A percentile compares a stretch with the other conserved stretches of the same genome.
Evolutionary conservation across 139 green algal genomes (phyloP).

Genomic region (Picochlorum sp.): DNA sequence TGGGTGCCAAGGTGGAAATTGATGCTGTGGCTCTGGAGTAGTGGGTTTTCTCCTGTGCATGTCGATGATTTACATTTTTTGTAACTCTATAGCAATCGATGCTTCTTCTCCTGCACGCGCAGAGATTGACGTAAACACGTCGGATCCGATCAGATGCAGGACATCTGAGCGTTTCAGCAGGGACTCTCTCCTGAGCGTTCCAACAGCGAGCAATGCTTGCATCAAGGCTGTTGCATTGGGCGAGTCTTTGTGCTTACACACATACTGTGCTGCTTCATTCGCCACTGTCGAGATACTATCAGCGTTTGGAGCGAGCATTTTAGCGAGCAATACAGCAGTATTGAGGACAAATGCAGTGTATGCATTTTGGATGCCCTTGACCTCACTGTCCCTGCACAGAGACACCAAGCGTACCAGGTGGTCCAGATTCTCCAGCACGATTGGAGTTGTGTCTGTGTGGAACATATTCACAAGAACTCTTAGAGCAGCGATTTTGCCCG

Average conservation of each 20-base stretch:
- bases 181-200: no score
- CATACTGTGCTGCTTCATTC: no score
- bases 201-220: no score
- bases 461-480: slow-evolving; percentile 12
- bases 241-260: no score
- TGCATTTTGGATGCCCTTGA: background rate
- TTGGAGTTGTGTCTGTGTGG: slow-evolving; percentile 26
- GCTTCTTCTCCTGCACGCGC: no score
- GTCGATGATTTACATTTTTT: no score
- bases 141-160: no score
- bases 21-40: slow-evolving; percentile 56
- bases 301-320: background rate
- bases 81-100: no score
- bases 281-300: background rate
- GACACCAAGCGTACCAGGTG: background rate
- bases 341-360: background rate
- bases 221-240: no score
- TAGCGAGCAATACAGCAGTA: background rate
- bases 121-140: no score
- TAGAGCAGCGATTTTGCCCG: background rate
- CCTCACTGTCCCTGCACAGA: background rate
- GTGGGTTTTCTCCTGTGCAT: background rate
- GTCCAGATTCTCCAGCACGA: slow-evolving; percentile 22
- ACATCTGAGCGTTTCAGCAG: no score
- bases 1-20: slow-evolving; percentile 77